Percentiles rank a stretch among this genome's conserved stretches.
Evolutionary conservation across 495 filamentous ascomycete species (phyloP).

Genomic region (Elaphomyces granulatus): DNA sequence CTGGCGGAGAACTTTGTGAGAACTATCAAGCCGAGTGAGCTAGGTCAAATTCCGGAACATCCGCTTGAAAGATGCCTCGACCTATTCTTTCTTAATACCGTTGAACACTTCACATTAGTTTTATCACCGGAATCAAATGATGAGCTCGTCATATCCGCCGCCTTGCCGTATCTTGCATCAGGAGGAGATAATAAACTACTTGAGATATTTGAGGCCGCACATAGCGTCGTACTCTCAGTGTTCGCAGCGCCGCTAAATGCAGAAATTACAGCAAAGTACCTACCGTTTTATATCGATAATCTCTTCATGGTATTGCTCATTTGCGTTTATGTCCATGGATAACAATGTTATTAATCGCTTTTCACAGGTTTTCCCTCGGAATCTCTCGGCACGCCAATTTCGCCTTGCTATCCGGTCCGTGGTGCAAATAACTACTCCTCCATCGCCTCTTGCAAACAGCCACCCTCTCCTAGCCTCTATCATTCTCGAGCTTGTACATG

Average conservation of each 20-base stretch:
- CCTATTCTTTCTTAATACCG: conserved; percentile 82
- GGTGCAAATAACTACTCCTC: conserved; percentile 72
- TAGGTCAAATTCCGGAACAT: conserved; percentile 52
- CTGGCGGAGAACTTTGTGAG: conserved; percentile 56
- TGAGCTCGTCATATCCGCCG: conserved; percentile 56
- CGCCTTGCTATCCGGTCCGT: conserved; percentile 84
- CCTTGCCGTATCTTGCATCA: conserved; percentile 62
- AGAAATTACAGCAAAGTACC: conserved; percentile 50
- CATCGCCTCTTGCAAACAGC: conserved; percentile 51
- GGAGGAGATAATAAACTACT: conserved; percentile 45
- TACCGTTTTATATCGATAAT: conserved; percentile 76
- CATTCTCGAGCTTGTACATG: conserved; percentile 66
- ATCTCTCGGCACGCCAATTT: conserved; percentile 80
- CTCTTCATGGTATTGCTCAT: conserved; percentile 68
- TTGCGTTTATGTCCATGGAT: too few relatives aligned
- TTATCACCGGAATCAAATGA: conserved; percentile 53
- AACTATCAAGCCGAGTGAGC: conserved; percentile 41
- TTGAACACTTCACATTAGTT: conserved; percentile 69
- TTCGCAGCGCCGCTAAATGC: conserved; percentile 68
- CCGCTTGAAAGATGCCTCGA: conserved; percentile 68
- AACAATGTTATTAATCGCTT: conserved; percentile 9
- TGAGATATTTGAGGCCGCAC: conserved; percentile 83
- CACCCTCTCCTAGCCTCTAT: conserved; percentile 66
- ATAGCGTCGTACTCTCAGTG: conserved; percentile 70
- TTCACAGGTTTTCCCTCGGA: conserved; percentile 54